Evolutionary conservation across 345 rosid genomes (phyloP).

Genomic region (Heritiera littoralis): DNA sequence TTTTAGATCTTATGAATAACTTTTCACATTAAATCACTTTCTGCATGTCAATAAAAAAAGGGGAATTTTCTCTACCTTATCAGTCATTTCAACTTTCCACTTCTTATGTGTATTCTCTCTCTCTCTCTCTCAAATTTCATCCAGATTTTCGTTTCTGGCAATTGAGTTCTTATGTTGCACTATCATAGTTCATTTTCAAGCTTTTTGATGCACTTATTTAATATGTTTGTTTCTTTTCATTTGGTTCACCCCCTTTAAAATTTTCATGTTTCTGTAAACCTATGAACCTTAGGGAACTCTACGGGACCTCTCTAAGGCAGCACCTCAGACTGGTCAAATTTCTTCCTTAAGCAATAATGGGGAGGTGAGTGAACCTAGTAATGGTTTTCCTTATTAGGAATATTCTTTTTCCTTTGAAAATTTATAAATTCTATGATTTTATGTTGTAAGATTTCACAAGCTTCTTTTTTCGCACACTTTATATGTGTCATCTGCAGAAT

Average conservation of each 20-base stretch:
- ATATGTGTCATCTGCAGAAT: constrained; percentile 33
- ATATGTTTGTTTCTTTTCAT: constrained; percentile 10
- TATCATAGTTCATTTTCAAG: neutral
- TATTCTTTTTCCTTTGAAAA: neutral
- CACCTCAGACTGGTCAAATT: constrained; percentile 43
- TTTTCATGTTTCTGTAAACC: constrained; percentile 10
- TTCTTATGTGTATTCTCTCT: neutral
- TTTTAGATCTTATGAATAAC: neutral
- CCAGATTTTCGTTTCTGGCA: neutral
- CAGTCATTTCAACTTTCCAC: too few relatives aligned
- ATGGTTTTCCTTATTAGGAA: neutral
- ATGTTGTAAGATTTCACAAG: neutral
- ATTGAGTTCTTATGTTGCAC: neutral
- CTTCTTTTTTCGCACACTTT: neutral
- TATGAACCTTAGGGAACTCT: constrained; percentile 53
- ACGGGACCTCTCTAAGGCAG: constrained; percentile 57
- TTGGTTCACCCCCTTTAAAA: neutral
- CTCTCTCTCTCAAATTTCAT: neutral
- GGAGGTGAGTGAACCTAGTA: constrained; percentile 32
- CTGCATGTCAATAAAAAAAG: neutral
- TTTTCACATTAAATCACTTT: neutral
- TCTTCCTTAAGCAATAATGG: constrained; percentile 39
- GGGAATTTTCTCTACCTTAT: neutral
- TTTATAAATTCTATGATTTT: constrained; percentile 9
- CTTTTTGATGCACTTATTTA: neutral